Conservation (phyloP, 2,329 filamentous ascomycete genomes). For the Scedosporium aurantiacum region DNA sequence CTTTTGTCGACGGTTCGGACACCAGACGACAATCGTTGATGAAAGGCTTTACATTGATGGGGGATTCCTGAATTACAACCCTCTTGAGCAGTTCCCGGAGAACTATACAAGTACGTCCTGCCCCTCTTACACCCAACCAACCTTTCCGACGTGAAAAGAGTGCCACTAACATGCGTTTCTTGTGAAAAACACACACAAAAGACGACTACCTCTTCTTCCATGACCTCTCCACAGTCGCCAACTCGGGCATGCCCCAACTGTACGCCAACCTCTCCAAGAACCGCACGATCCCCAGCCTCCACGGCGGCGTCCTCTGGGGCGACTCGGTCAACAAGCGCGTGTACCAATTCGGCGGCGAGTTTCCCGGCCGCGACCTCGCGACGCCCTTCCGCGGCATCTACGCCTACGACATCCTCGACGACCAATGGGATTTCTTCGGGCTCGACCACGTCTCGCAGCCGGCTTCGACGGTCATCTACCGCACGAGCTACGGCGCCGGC, state of each 20-base stretch:
- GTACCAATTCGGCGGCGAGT: conserved; percentile 53
- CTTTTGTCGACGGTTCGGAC: conserved; percentile 44
- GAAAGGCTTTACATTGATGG: conserved; percentile 52
- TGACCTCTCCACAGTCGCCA: conserved; percentile 35
- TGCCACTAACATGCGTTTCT: too few species aligned
- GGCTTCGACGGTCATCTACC: conserved; percentile 24
- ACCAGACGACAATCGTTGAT: conserved; percentile 50
- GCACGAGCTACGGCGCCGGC: conserved; percentile 46
- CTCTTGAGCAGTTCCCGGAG: conserved; percentile 30
- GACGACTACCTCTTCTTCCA: conserved; percentile 37
- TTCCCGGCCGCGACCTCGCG: conserved; percentile 31
- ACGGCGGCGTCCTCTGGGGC: conserved; percentile 42
- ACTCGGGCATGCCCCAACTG: conserved; percentile 38
- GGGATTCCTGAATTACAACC: conserved; percentile 44
- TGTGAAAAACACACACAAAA: conserved; percentile 1
- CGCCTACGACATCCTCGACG: conserved; percentile 44
- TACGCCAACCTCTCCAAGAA: conserved; percentile 50
- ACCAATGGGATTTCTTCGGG: conserved; percentile 41
- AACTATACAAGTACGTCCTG: conserved; percentile 45
- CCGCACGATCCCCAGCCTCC: conserved; percentile 35
- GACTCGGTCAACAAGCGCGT: conserved; percentile 53
- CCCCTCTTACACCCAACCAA: neutral
- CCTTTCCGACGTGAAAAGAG: neutral
- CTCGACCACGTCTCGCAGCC: conserved; percentile 16
- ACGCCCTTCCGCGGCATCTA: conserved; percentile 35